Conservation (phyloP, 2,329 filamentous ascomycete genomes). For the Sporothrix schenckii region DNA sequence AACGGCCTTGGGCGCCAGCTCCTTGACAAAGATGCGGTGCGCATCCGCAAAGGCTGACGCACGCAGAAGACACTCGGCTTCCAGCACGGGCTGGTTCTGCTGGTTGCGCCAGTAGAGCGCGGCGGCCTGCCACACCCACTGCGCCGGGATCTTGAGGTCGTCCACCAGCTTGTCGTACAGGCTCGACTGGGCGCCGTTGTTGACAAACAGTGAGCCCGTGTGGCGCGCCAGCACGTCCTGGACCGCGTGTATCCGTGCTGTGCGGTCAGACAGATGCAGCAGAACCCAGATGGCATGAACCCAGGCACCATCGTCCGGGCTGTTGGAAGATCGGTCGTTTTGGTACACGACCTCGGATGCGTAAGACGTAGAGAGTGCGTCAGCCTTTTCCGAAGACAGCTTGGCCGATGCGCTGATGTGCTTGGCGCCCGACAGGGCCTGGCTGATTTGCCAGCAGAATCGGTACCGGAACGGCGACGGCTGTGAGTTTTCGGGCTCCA, state of each 20-base stretch:
- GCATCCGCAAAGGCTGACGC: constrained; percentile 78
- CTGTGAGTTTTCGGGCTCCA: constrained; percentile 76
- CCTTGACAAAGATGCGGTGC: constrained; percentile 76
- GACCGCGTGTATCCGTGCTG: constrained; percentile 66
- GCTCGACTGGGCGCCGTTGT: constrained; percentile 51
- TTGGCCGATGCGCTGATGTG: constrained; percentile 42
- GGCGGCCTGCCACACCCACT: constrained; percentile 87
- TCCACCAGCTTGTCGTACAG: constrained; percentile 56
- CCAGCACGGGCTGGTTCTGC: constrained; percentile 66
- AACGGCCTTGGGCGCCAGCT: constrained; percentile 79
- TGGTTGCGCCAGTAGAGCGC: constrained; percentile 78
- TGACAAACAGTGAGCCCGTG: constrained; percentile 63
- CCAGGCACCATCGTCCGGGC: constrained; percentile 62
- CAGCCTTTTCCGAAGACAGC: constrained; percentile 69
- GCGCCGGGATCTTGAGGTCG: constrained; percentile 69
- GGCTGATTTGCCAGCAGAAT: constrained; percentile 82
- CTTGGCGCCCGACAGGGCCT: constrained; percentile 60
- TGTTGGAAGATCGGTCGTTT: constrained; percentile 55
- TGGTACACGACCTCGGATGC: constrained; percentile 35
- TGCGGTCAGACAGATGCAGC: constrained; percentile 68
- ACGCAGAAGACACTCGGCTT: constrained; percentile 78
- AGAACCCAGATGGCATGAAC: constrained; percentile 75
- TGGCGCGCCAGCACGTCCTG: constrained; percentile 75
- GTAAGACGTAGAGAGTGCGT: constrained; percentile 55
- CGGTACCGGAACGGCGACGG: constrained; percentile 74